Base-by-base conservation (phyloP, 257 asterid species). In the Ocimum tenuiflorum region DNA sequence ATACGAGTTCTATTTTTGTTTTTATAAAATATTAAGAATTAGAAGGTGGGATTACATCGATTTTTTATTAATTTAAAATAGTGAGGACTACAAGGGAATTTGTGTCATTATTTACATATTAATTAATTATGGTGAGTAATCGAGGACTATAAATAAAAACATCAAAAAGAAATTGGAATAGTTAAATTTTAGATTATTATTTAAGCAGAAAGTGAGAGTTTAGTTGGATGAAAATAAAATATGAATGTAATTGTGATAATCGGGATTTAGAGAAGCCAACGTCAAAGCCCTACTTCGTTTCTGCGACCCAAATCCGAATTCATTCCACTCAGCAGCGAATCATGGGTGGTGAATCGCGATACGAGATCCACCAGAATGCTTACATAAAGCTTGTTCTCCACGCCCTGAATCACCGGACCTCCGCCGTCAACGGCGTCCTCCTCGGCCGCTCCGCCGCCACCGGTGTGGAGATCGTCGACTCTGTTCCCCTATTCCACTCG, bases 311-410 rank as follows among this genome's bases (percentile, higher is more conserved):
- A 20, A 36, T 35, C 39, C 4, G 3, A 12, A 52, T 45, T 19
- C 13, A 64, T 19, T 46, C 45, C n/a, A 69, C 63, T 74, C 78
- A 52, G 58, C 78, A 52, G 58, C 17, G 75, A 81, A 78, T 60
- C 70, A 91, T 88, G 98, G 89, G 86, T 27, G 84, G 91, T 73
- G 96, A 88, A 64, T 73, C 81, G 59, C 79, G 78, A 27, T 91
- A 79, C 81, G 83, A 79, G 95, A 86, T 92, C 83, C 91, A 89
- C 62, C 99, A 92, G 64, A 78, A 78, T 69, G 95, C 99, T 18
- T 92, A 92, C 85, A 80, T 92, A 6, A 92, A 89, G 94, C 82
- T 92, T 77, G 83, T 89, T 54, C 96, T 94, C 45, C 99, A 94
- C 75, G 82, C 97, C 61, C 72, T 94, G 0, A 94, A 87, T 76